Conservation (phyloP, 306 rosid genomes). For the Fragaria vesca region DNA sequence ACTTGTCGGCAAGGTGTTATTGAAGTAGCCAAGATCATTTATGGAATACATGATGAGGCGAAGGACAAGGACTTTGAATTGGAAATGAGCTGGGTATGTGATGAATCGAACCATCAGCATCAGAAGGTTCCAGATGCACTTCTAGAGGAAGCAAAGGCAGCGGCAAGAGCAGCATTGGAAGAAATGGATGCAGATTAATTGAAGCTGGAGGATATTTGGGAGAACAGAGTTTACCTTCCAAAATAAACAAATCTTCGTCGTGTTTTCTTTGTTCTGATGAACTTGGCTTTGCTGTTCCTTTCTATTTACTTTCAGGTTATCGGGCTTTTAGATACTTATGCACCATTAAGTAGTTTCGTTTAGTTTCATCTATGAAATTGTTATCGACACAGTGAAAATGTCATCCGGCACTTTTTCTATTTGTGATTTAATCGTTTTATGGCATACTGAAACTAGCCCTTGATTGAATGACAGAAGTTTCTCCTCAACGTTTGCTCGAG, state of each 20-base stretch:
- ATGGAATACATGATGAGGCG: conserved; percentile 96
- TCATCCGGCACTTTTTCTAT: not conserved
- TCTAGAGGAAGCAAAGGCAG: conserved; percentile 79
- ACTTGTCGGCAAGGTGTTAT: conserved; percentile 92
- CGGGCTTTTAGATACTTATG: not conserved
- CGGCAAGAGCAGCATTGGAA: conserved; percentile 92
- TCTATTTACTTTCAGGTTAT: conserved; percentile 2
- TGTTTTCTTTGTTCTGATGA: not conserved
- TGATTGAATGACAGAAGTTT: not conserved
- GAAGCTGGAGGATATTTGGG: not conserved
- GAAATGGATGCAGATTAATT: conserved; percentile 94
- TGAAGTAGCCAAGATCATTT: conserved; percentile 96
- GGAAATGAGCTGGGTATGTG: conserved; percentile 98
- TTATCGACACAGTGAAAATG: not conserved
- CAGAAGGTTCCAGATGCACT: conserved; percentile 89
- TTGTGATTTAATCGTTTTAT: not conserved
- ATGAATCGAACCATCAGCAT: conserved; percentile 90
- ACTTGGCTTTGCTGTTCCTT: not conserved
- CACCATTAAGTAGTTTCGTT: not conserved
- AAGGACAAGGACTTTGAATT: conserved; percentile 95
- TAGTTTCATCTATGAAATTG: conserved; percentile 6
- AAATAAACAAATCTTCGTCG: not conserved
- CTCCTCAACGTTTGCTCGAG: not conserved
- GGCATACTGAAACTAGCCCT: not conserved
- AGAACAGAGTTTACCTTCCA: not conserved